Base-by-base conservation (phyloP, 2,329 filamentous ascomycete species). In the Catunica adiposa region DNA sequence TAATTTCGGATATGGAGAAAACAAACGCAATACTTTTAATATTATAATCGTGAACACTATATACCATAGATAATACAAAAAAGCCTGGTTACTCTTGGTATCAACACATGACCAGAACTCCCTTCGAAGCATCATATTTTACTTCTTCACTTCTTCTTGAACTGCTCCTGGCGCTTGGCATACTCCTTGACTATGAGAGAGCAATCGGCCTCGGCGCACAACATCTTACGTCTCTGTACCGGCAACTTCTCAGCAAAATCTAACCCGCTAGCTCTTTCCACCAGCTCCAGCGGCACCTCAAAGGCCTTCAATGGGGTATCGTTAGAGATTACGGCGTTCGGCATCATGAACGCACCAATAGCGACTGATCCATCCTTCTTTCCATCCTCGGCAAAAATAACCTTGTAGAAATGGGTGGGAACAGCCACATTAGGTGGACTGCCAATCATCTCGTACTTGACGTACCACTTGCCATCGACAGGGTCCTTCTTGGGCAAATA, bases 331-430 rank as follows among this genome's bases (percentile, higher is more conserved):
- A 72, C 75, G 1, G 88, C 89, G 67, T 98, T 98, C 15, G 92
- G 92, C 63, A 98, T 75, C 54, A 98, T 90, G 65, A 98, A 98
- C 6, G 92, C 92, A 48, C 87, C 92, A 37, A 98, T 72, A 31
- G 89, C 88, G 34, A 98, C 92, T 60, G 83, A 83, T 17, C 86
- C 86, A 25, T 75, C 75, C 8, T 65, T 69, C 1, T 69, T 71
- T 2, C 84, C 86, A 64, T 95, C 88, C 71, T 98, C 92, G 25
- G 87, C 92, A 64, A 92, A 94, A 63, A 98, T 92, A 65, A 98
- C 88, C 74, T 98, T 98, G 78, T 95, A 98, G 72, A 98, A 98
- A 69, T 98, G 92, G 22, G 92, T 98, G 2, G 92, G 92, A 54
- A 98, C 92, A 25, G 92, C 89, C 56, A 98, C 85, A 64, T 89